Percentiles rank a stretch among this genome's conserved stretches.
Conservation (phyloP, 179 eudicot genomes). For the Silene vulgaris region DNA sequence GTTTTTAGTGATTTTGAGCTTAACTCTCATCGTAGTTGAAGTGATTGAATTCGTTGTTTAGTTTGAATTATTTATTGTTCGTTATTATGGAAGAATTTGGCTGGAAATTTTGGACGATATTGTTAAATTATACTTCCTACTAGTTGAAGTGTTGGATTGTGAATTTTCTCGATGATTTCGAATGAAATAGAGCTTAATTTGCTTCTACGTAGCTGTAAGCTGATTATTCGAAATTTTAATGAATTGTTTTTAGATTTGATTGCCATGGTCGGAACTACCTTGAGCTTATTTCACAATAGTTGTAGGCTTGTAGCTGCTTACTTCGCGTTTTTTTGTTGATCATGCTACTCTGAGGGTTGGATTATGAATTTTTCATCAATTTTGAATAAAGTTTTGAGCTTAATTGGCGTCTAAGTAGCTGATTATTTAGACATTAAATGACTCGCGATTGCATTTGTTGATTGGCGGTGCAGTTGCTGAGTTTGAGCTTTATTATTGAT, state of each 20-base stretch:
- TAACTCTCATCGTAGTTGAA: too few species aligned
- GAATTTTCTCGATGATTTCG: neutral
- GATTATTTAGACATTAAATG: neutral
- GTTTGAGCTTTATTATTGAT: neutral
- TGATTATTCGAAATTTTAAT: neutral
- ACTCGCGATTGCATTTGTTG: neutral
- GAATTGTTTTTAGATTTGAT: neutral
- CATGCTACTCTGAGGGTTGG: neutral
- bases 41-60: neutral
- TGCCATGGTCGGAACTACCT: neutral
- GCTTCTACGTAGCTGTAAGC: neutral
- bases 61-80: neutral
- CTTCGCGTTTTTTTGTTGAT: too few species aligned
- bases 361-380: neutral
- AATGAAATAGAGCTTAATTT: neutral
- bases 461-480: neutral
- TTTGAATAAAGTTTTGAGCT: neutral
- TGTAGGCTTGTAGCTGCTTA: conserved; percentile 4
- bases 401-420: neutral
- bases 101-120: neutral
- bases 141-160: neutral
- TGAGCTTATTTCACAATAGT: neutral
- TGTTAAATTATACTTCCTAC: neutral
- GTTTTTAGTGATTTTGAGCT: neutral
- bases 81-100: neutral